Evolutionary conservation across 495 filamentous ascomycete species (phyloP).

Genomic region (Lasiosphaeria miniovina): DNA sequence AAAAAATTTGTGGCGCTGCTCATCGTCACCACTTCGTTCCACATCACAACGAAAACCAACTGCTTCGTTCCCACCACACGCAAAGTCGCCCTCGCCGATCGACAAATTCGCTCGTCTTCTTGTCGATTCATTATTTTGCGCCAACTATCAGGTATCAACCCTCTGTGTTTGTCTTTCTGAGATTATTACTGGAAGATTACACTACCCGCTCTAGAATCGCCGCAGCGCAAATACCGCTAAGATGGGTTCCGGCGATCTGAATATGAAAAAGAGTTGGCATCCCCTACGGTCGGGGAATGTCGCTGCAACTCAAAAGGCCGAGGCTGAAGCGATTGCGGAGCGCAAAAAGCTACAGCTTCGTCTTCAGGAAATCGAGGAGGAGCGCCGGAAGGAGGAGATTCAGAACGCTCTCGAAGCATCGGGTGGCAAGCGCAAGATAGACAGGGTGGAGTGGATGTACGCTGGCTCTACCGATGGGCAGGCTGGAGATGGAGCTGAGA

Average conservation of each 20-base stretch:
- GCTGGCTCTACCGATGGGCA: slow-evolving; percentile 77
- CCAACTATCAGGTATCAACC: too few relatives aligned
- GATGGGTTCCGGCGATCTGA: slow-evolving; percentile 81
- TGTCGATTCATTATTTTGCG: too few relatives aligned
- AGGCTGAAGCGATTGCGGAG: slow-evolving; percentile 92
- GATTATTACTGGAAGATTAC: neutral
- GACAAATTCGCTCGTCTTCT: too few relatives aligned
- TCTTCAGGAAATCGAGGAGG: slow-evolving; percentile 86
- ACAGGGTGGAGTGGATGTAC: slow-evolving; percentile 98
- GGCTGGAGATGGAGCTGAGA: slow-evolving; percentile 82
- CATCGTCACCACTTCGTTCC: too few relatives aligned
- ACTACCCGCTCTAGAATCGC: slow-evolving; percentile 5
- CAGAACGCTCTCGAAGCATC: slow-evolving; percentile 85
- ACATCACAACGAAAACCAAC: too few relatives aligned
- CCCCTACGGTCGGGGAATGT: slow-evolving; percentile 36
- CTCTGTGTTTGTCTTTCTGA: neutral
- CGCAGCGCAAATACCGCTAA: slow-evolving; percentile 40
- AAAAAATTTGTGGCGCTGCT: too few relatives aligned
- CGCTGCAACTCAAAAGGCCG: slow-evolving; percentile 42
- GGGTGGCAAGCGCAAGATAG: slow-evolving; percentile 68
- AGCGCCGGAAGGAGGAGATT: slow-evolving; percentile 87
- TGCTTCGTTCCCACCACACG: too few relatives aligned
- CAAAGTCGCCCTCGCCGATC: too few relatives aligned
- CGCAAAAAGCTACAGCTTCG: slow-evolving; percentile 85
- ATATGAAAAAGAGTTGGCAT: slow-evolving; percentile 98